Conservation (phyloP, 805 yeast genomes). For the Ogataea allantospora region DNA sequence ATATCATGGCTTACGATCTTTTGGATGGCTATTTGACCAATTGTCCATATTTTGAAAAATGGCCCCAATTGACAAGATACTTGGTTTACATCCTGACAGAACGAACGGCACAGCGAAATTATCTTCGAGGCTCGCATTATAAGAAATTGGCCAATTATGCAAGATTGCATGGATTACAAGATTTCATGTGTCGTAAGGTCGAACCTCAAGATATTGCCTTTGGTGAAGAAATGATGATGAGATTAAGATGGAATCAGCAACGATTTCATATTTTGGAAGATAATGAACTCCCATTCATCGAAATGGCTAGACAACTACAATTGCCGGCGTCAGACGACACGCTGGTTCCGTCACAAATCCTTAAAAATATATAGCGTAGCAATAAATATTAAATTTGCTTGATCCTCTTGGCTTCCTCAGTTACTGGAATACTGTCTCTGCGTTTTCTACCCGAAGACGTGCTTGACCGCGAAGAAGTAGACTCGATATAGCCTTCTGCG, state of each 20-base stretch:
- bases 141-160: slow-evolving; percentile 23
- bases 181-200: slow-evolving; percentile 18
- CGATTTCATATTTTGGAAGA: slow-evolving; percentile 14
- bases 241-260: slow-evolving; percentile 22
- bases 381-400: slow-evolving; percentile 11
- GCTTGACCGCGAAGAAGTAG: slow-evolving; percentile 7
- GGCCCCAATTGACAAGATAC: slow-evolving; percentile 23
- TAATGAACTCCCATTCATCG: slow-evolving; percentile 16
- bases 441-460: slow-evolving; percentile 10
- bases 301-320: slow-evolving; percentile 18
- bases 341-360: slow-evolving; percentile 18
- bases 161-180: slow-evolving; percentile 20
- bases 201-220: slow-evolving; percentile 14
- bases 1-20: slow-evolving; percentile 20
- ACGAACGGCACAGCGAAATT: slow-evolving; percentile 11
- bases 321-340: background rate
- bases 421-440: slow-evolving; percentile 3
- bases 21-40: slow-evolving; percentile 18
- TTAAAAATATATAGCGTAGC: slow-evolving; percentile 11
- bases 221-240: slow-evolving; percentile 12
- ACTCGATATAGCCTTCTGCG: slow-evolving; percentile 2
- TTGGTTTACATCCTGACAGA: slow-evolving; percentile 11
- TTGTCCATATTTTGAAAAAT: slow-evolving; percentile 26
- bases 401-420: slow-evolving; percentile 7
- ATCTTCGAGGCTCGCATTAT: slow-evolving; percentile 13